Conservation (phyloP, 768 basidiomycete species). For the Calocybe cyanea region DNA sequence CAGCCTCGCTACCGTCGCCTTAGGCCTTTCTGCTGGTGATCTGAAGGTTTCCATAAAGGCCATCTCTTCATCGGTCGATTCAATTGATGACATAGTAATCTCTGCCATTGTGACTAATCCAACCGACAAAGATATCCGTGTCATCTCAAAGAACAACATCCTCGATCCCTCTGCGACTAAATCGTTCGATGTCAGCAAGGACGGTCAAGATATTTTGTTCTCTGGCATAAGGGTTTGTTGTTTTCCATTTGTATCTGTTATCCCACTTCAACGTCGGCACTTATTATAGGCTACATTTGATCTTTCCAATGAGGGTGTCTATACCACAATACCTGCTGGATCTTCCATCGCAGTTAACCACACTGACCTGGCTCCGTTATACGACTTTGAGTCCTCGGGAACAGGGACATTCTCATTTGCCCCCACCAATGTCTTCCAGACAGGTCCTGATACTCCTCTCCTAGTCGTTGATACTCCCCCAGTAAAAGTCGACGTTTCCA, state of each 20-base stretch:
- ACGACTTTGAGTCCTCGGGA: conserved; percentile 8
- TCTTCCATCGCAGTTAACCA: conserved; percentile 11
- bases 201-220: conserved; percentile 3
- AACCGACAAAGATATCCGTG: conserved; percentile 8
- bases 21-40: conserved; percentile 7
- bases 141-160: conserved; percentile 10
- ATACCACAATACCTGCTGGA: conserved; percentile 8
- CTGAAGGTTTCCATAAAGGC: conserved; percentile 7
- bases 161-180: conserved; percentile 4
- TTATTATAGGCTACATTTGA: conserved; percentile 5
- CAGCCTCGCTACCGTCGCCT: conserved; percentile 5
- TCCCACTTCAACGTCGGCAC: neutral
- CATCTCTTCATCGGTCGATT: conserved; percentile 1
- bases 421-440: conserved; percentile 4
- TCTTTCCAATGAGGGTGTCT: conserved; percentile 3
- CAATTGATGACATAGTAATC: conserved; percentile 7
- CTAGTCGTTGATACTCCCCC: conserved; percentile 1
- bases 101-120: conserved; percentile 7
- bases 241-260: neutral
- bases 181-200: conserved; percentile 6
- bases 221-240: conserved; percentile 5
- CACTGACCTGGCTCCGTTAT: conserved; percentile 7
- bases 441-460: neutral
- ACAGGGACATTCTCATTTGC: conserved; percentile 8
- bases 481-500: conserved; percentile 1